These are phyloP conservation scores for Yamadazyma insecticola DNA, from an alignment of 805 yeast genomes.

Conservation along the genomic window DNA sequence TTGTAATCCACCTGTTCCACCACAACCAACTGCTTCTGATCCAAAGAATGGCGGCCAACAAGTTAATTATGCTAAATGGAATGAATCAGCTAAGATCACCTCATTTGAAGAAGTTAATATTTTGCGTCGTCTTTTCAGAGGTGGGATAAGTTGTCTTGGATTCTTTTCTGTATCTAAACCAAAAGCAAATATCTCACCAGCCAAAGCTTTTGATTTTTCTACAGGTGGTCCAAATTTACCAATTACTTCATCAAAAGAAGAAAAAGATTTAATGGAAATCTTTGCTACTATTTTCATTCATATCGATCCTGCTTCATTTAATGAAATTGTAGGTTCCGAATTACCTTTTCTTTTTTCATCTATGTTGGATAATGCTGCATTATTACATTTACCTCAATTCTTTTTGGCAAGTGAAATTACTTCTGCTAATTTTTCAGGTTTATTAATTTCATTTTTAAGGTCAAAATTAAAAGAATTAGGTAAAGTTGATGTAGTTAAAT, in stretches of 20 bases:
- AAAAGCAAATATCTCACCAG: conserved; percentile 17
- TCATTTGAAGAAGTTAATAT: conserved; percentile 79
- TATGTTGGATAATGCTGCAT: conserved; percentile 77
- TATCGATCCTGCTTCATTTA: conserved; percentile 92
- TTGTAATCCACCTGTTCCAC: conserved; percentile 73
- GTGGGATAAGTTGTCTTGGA: conserved; percentile 75
- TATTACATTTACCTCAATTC: conserved; percentile 88
- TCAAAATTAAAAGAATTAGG: conserved; percentile 75
- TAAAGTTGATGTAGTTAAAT: conserved; percentile 66
- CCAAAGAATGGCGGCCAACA: conserved; percentile 42
- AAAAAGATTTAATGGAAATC: conserved; percentile 92
- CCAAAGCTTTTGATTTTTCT: conserved; percentile 50
- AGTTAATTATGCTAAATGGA: conserved; percentile 58
- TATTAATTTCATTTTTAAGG: conserved; percentile 71
- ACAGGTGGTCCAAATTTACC: conserved; percentile 80
- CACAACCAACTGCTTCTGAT: conserved; percentile 37
- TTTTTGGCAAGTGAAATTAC: conserved; percentile 93
- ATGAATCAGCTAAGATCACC: conserved; percentile 78
- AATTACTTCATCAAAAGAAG: conserved; percentile 84
- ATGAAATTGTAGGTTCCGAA: conserved; percentile 82
- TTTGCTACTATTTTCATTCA: conserved; percentile 91
- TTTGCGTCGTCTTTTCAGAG: conserved; percentile 72
- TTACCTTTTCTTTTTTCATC: conserved; percentile 72
- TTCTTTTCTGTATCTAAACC: conserved; percentile 66
- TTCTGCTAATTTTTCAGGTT: conserved; percentile 85